Evolutionary conservation across 768 basidiomycete species (phyloP).

Genomic region (Amanita phalloides): DNA sequence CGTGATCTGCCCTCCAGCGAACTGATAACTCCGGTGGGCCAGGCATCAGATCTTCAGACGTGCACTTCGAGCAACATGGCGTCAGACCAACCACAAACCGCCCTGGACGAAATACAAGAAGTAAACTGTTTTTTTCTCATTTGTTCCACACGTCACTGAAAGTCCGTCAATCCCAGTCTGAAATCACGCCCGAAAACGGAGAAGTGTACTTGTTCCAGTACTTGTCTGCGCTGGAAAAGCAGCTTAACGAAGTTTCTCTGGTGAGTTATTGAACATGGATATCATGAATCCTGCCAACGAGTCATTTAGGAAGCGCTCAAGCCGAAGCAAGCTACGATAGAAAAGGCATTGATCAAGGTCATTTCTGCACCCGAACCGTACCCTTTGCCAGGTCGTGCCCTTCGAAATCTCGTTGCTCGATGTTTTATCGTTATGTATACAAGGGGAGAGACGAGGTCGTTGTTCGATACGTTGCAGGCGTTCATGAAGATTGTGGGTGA

Average conservation of each 20-base stretch:
- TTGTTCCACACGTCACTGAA: not conserved
- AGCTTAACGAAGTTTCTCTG: slow-evolving; percentile 32
- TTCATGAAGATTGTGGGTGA: slow-evolving; percentile 72
- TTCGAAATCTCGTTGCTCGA: slow-evolving; percentile 69
- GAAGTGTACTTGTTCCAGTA: slow-evolving; percentile 82
- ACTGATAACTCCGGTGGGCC: no score
- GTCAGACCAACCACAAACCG: not conserved
- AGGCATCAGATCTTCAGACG: no score
- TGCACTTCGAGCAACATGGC: not conserved
- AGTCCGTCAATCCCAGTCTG: slow-evolving; percentile 30
- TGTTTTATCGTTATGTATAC: slow-evolving; percentile 68
- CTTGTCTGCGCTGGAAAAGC: slow-evolving; percentile 58
- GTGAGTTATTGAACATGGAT: slow-evolving; percentile 28
- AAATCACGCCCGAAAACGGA: slow-evolving; percentile 62
- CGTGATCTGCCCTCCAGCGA: no score
- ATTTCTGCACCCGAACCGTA: slow-evolving; percentile 52
- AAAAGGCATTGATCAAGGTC: slow-evolving; percentile 56
- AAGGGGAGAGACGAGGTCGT: slow-evolving; percentile 69
- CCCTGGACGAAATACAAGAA: slow-evolving; percentile 3
- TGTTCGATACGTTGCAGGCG: slow-evolving; percentile 80
- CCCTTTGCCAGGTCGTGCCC: slow-evolving; percentile 80
- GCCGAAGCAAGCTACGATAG: slow-evolving; percentile 47
- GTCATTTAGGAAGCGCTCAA: slow-evolving; percentile 53
- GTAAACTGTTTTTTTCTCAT: not conserved
- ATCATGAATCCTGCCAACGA: not conserved